Evolutionary conservation across 495 filamentous ascomycete genomes (phyloP), one percentile per base, ranked within the genome.

Genomic region (Xylaria cubensis): DNA sequence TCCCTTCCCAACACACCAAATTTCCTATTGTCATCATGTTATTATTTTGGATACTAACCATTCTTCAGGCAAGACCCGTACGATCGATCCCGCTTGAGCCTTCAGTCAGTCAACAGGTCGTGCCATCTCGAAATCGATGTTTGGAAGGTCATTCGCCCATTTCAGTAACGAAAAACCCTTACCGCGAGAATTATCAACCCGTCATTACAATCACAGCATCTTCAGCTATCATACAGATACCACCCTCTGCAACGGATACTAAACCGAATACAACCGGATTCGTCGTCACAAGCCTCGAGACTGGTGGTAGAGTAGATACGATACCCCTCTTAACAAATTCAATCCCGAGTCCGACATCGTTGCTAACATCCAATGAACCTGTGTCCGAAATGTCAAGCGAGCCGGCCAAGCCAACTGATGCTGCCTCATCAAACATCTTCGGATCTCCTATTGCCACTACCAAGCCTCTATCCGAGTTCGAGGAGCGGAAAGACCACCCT

Each of bases 361-460:
- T 59, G 41, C 32, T 67, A 1, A 34, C 21, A 19, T 21, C 72
- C 9, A 44, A 71, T 65, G 29, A 42, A 24, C 10, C 39, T 8
- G 46, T 67, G 15, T 21, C 26, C 24, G 51, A 64, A 42, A 46
- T 58, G 24, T 50, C 74, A 59, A 61, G 51, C 34, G 74, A 74
- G 39, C 61, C 76, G 21, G 70, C 69, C 12, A 71, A 74, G 68
- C 50, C 70, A 56, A 72, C 66, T n/a, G 26, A 70, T 56, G 55
- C 55, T 19, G 39, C 75, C 24, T 77, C 78, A 12, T 39, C 71
- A 3, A 75, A 87, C 64, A 86, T 89, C 69, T 88, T 87, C 73
- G 75, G 80, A 70, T 75, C 84, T 12, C 91, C 93, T 32, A 84
- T 95, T 65, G 86, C 86, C 64, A 91, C 88, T 17, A 86, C 82